Percentiles rank a stretch among this genome's conserved stretches.
phyloP scores from a whole-genome alignment of 148 eudicot species.

The Beta vulgaris region DNA sequence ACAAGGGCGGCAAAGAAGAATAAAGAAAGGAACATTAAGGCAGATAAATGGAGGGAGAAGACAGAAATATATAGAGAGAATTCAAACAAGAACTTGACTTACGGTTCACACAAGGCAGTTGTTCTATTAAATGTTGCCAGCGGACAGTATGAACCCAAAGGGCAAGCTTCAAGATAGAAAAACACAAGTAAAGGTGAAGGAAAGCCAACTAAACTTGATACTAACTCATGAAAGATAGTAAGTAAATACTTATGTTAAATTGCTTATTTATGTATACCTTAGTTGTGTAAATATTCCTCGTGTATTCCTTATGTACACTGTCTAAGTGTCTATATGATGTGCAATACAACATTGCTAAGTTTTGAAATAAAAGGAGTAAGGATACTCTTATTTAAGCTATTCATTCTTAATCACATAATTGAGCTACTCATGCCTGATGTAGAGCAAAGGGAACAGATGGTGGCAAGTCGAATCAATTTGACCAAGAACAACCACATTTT shows the following conservation, averaged over 20 bases:
- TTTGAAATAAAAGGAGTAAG: neutral
- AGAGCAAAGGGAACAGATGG: neutral
- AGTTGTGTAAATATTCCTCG: too few species aligned
- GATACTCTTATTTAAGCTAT: neutral
- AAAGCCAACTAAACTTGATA: neutral
- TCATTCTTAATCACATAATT: neutral
- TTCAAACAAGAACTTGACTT: slow-evolving; percentile 32
- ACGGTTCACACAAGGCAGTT: slow-evolving; percentile 84
- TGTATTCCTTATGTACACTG: too few species aligned
- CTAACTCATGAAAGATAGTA: too few species aligned
- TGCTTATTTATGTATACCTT: too few species aligned
- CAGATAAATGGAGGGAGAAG: neutral
- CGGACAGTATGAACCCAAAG: slow-evolving; percentile 89
- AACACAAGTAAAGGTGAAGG: neutral
- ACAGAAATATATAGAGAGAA: neutral
- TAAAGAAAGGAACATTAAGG: neutral
- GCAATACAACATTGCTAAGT: neutral
- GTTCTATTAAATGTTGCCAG: slow-evolving; percentile 46
- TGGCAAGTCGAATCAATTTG: neutral
- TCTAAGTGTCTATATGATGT: too few species aligned
- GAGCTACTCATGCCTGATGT: neutral
- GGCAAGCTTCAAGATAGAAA: slow-evolving; percentile 67
- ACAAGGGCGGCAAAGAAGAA: neutral
- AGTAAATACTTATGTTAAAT: too few species aligned
- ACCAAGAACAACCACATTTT: neutral